Percentiles rank a stretch among this genome's conserved stretches.
Conservation (phyloP, 495 filamentous ascomycete species). For the Penicillium steckii region DNA sequence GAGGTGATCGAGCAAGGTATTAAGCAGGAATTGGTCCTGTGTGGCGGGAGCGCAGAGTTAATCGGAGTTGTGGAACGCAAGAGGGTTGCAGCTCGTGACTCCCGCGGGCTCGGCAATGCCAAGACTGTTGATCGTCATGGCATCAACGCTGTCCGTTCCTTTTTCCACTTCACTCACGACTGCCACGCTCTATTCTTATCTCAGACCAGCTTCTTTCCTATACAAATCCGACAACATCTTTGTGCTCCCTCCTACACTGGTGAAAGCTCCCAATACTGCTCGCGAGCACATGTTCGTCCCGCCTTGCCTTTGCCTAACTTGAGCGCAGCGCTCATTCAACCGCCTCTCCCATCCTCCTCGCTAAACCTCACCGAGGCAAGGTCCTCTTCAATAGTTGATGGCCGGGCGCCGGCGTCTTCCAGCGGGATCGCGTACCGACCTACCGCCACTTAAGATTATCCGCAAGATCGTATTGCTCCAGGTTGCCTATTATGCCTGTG, state of each 20-base stretch:
- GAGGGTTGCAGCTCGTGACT: slow-evolving; percentile 12
- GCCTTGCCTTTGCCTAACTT: slow-evolving; percentile 3
- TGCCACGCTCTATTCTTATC: not conserved
- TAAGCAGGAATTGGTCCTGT: not conserved
- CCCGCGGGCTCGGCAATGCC: slow-evolving; percentile 19
- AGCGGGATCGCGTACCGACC: slow-evolving; percentile 75
- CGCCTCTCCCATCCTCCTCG: not conserved
- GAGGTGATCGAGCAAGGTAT: not conserved
- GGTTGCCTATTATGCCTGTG: slow-evolving; percentile 73
- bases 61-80: not conserved
- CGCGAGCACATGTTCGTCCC: slow-evolving; percentile 10
- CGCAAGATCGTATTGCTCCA: slow-evolving; percentile 88
- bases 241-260: not conserved
- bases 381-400: slow-evolving; percentile 48
- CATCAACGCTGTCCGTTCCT: slow-evolving; percentile 9
- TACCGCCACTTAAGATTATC: slow-evolving; percentile 80
- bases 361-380: slow-evolving; percentile 8
- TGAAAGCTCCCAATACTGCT: not conserved
- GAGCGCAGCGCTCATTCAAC: slow-evolving; percentile 10
- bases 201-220: not conserved
- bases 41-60: not conserved
- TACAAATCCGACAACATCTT: not conserved
- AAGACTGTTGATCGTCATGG: slow-evolving; percentile 26
- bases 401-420: slow-evolving; percentile 75
- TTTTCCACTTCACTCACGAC: slow-evolving; percentile 4